Conservation (phyloP, 2,329 filamentous ascomycete species). For the Penicillium olsonii region DNA sequence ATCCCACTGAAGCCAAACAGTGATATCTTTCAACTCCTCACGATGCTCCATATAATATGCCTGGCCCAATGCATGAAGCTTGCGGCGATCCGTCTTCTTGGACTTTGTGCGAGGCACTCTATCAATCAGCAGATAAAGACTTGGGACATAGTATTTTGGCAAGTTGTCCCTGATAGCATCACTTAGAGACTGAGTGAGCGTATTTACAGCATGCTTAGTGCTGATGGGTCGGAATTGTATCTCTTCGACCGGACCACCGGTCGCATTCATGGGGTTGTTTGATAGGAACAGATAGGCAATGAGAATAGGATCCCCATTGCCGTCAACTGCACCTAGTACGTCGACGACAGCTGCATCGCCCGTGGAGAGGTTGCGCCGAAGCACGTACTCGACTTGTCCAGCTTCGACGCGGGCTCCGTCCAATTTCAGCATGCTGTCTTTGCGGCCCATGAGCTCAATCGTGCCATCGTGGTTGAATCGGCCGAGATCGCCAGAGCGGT, state of each 20-base stretch:
- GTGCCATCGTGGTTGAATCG: constrained; percentile 24
- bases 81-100: constrained; percentile 27
- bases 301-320: constrained; percentile 16
- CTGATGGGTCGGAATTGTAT: constrained; percentile 18
- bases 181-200: constrained; percentile 8
- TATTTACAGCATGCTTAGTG: constrained; percentile 5
- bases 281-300: constrained; percentile 19
- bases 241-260: constrained; percentile 7
- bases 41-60: constrained; percentile 19
- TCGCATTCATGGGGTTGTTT: constrained; percentile 17
- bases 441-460: constrained; percentile 29
- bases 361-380: constrained; percentile 9
- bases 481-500: constrained; percentile 29
- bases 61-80: constrained; percentile 21
- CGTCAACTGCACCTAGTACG: constrained; percentile 20
- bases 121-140: constrained; percentile 22
- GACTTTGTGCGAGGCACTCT: constrained; percentile 25
- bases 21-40: constrained; percentile 14
- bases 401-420: constrained; percentile 26
- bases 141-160: constrained; percentile 21
- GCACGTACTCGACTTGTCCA: constrained; percentile 24
- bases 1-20: constrained; percentile 17
- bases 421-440: constrained; percentile 29
- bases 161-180: constrained; percentile 13
- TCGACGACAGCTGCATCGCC: constrained; percentile 20